phyloP scores from a whole-genome alignment of 495 filamentous ascomycete species.

The Sabuloglossum arenarium region DNA sequence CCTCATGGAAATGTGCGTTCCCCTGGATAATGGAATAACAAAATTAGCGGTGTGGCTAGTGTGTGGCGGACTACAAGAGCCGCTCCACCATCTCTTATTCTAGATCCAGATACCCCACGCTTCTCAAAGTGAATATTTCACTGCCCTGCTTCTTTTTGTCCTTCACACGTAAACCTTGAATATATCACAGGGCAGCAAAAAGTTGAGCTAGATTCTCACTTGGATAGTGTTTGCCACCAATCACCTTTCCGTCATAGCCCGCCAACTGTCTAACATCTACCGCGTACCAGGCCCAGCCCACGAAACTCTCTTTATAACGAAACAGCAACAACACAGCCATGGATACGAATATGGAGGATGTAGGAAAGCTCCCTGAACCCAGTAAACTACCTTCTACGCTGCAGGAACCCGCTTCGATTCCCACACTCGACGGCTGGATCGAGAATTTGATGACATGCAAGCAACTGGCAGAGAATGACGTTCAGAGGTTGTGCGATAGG shows the following conservation, averaged over 20 bases:
- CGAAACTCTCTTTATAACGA: not conserved
- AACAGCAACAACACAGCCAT: conserved; percentile 23
- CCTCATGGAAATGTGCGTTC: not conserved
- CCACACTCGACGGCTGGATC: conserved; percentile 94
- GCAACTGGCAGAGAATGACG: conserved; percentile 84
- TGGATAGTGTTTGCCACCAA: not conserved
- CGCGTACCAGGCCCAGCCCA: not conserved
- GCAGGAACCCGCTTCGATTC: conserved; percentile 68
- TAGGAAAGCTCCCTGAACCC: conserved; percentile 69
- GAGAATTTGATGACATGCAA: conserved; percentile 97
- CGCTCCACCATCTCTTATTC: not conserved
- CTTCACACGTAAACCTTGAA: not conserved
- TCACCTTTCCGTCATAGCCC: not conserved
- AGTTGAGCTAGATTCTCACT: not conserved
- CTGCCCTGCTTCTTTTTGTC: not conserved
- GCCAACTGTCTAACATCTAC: not conserved
- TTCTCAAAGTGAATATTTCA: not conserved
- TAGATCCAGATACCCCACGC: not conserved
- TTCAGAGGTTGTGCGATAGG: conserved; percentile 93
- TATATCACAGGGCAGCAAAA: not conserved
- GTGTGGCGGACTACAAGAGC: not conserved
- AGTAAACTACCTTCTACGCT: conserved; percentile 47
- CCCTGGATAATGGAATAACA: not conserved
- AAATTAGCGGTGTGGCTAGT: not conserved
- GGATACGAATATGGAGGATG: conserved; percentile 98